Base-by-base conservation (phyloP, 2,329 filamentous ascomycete genomes). In the Drechslerella dactyloides region DNA sequence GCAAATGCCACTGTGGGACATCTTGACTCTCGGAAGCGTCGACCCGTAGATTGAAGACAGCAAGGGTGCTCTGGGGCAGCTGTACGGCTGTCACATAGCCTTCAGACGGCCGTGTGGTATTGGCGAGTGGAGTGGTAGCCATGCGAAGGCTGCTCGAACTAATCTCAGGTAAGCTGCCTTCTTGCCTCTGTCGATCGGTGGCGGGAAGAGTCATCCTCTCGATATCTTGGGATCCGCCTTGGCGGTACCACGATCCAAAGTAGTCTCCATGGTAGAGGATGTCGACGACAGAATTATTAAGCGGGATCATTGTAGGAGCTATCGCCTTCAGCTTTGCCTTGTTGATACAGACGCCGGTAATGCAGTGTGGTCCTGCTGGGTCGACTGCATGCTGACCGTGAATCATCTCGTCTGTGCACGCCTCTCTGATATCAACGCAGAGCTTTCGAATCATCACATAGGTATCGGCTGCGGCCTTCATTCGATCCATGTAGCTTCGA, bases 121-220 rank as follows among this genome's bases (percentile, higher is more conserved):
- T 58, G 40, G 59, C 68, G 15, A 65, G 40, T 1, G 68, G 60
- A 7, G 68, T 65, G 24, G 60, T 72, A 37, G 68, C 68, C 55
- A 72, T 58, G 3, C 68, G 68, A 15, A 72, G 51, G 19, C 60
- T 72, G 44, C 51, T 72, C 19, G 68, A 72, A 44, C 68, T 72
- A 65, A 72, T 64, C 37, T 72, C 68, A 65, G 60, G 68, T 61
- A 72, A 65, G 68, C 68, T 42, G 4, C 50, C 33, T 15, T 21
- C 40, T 72, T 56, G 68, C 60, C 55, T 53, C 55, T 64, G 68
- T 17, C 40, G 66, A 65, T 72, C 68, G 42, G 68, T 72, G 68
- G 68, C 68, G 68, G 68, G 68, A 15, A 60, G 68, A 51, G 60
- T 65, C 68, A 65, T 54, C 68, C 50, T 64, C 65, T 72, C 68